Percentiles rank a stretch among this genome's conserved stretches.
These are phyloP conservation scores for Hypoxylon fuscum DNA, from an alignment of 495 filamentous ascomycete genomes.

Conservation along the genomic window DNA sequence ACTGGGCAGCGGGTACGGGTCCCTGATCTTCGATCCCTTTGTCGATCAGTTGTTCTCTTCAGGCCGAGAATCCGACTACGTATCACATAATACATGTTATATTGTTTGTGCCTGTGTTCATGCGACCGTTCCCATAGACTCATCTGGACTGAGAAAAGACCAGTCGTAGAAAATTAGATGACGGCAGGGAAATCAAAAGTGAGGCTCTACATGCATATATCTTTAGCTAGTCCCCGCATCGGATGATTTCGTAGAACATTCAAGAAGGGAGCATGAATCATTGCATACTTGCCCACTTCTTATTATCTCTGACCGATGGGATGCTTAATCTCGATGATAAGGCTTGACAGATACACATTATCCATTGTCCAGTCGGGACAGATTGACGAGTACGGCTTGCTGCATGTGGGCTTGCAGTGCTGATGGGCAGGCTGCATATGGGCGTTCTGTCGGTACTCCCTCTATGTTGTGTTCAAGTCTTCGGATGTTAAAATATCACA, in stretches of 20 bases:
- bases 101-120: conserved; percentile 1
- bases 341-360: conserved; percentile 4
- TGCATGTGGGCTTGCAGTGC: conserved; percentile 21
- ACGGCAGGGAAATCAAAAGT: conserved; percentile 4
- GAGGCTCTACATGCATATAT: conserved; percentile 22
- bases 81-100: conserved; percentile 17
- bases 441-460: conserved; percentile 18
- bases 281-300: too few species aligned
- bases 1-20: conserved; percentile 23
- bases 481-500: conserved; percentile 14
- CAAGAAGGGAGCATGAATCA: too few species aligned
- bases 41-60: conserved; percentile 38
- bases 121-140: conserved; percentile 11
- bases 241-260: conserved; percentile 22
- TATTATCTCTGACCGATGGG: background rate
- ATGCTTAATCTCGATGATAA: conserved; percentile 21
- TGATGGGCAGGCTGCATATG: conserved; percentile 29
- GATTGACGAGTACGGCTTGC: conserved; percentile 14
- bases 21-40: conserved; percentile 33
- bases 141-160: conserved; percentile 16
- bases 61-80: conserved; percentile 28
- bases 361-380: conserved; percentile 3
- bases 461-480: background rate
- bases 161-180: conserved; percentile 3
- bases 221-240: background rate